Base-by-base conservation (phyloP, 805 yeast species). In the Candida endomychidarum region DNA sequence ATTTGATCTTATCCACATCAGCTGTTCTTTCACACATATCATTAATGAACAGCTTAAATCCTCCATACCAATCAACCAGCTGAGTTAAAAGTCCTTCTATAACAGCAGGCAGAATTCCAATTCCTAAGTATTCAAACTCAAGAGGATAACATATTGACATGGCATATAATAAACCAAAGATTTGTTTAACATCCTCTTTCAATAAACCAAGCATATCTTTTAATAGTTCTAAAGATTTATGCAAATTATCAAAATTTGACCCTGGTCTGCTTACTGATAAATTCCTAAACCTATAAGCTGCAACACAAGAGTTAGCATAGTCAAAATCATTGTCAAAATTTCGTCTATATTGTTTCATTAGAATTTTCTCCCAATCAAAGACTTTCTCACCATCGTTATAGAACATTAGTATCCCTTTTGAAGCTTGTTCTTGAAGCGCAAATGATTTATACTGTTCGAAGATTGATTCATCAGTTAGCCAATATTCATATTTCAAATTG, bases 331-430 rank as follows among this genome's bases (percentile, higher is more conserved):
- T 22, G 7, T 3, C 8, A 22, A 34, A 45, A 15, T 35, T 33
- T 5, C 28, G 5, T n/a, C 22, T 12, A 20, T 42, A 45, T 8
- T 21, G 33, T 1, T 14, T 20, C 15, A 40, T 12, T 12, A 45
- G 21, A 8, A 42, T 14, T 16, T 3, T 14, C 4, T 45, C 49
- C 49, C 49, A 45, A 18, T 37, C 32, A 4, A 38, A 32, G 12
- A 12, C n/a, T 9, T 20, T 20, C n/a, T 32, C 19, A 6, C 10
- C 9, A n/a, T 17, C 7, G 14, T 20, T 5, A 11, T 7, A 32
- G 14, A 11, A 18, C 10, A n/a, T 4, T 5, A 10, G 21, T 20
- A 19, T 3, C 14, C n/a, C 4, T 19, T 8, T 11, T 17, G 3
- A 18, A 11, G 10, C 4, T 11, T 17, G n/a, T n/a, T n/a, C n/a